These are phyloP conservation scores for Calophaca sinica DNA, from an alignment of 306 rosid genomes.

Conservation along the genomic window DNA sequence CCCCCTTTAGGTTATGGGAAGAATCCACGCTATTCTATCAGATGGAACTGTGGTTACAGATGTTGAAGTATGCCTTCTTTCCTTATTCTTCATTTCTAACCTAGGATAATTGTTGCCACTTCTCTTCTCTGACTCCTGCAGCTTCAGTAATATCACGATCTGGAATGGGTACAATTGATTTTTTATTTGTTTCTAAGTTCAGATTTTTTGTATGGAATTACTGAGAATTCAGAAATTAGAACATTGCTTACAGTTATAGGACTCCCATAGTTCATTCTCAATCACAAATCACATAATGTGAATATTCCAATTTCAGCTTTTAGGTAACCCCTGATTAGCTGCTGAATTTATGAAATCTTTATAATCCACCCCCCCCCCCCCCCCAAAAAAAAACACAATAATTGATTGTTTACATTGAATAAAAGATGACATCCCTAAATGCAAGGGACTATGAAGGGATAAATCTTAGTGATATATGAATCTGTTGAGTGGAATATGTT, in stretches of 20 bases:
- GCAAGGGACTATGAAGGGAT: conserved; percentile 9
- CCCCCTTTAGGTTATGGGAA: conserved; percentile 83
- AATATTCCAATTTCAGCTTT: conserved; percentile 20
- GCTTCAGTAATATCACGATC: conserved; percentile 17
- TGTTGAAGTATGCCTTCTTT: conserved; percentile 73
- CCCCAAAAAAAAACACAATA: too few species aligned
- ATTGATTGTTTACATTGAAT: too few species aligned
- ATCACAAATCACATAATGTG: background rate
- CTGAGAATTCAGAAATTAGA: background rate
- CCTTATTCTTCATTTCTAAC: conserved; percentile 18
- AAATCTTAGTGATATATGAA: background rate
- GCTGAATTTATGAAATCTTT: too few species aligned
- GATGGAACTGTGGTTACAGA: conserved; percentile 90
- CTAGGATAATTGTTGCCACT: background rate
- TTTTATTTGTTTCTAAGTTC: conserved; percentile 9
- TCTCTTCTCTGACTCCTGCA: background rate
- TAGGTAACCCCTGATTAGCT: conserved; percentile 1
- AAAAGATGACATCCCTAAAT: background rate
- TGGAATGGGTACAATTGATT: conserved; percentile 1
- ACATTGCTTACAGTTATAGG: background rate
- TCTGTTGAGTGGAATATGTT: conserved; percentile 21
- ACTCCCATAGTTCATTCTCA: background rate
- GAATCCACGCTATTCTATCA: conserved; percentile 86
- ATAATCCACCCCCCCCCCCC: too few species aligned
- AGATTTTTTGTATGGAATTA: background rate